Base-by-base conservation (phyloP, 345 rosid species). In the Cardamine resedifolia region DNA sequence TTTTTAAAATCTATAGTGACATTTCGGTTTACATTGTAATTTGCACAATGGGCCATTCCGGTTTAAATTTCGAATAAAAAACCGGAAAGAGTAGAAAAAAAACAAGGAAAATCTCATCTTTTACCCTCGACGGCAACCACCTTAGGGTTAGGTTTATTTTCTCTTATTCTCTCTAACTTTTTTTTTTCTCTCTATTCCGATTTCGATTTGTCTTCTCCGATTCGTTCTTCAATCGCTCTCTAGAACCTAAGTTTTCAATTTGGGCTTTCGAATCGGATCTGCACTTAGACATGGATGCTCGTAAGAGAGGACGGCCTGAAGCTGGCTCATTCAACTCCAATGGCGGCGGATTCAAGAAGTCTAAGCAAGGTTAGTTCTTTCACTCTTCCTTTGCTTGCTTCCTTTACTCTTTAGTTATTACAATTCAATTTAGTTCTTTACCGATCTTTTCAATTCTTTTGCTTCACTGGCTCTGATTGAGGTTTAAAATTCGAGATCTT, bases 281-380 rank as follows among this genome's bases (percentile, higher is more conserved):
- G 58, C 44, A 33, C 9, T 77, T 50, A 31, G 50, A 20, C 51
- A 88, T 86, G 97, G 96, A 86, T 70, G 58, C 65, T 33, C 87
- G 94, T 56, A 92, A 92, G 81, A 84, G 98, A 81, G 88, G 85
- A 66, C 85, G 91, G 67, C 33, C 78, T 44, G 90, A 85, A 38
- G 80, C 80, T 76, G 82, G 86, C 44, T 62, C 76, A 28, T 79
- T 78, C 73, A 77, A 77, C 68, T 79, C 79, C 52, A 92, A 90
- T 84, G 96, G 98, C 39, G 75, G 79, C 49, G 89, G 89, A 59
- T 26, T 74, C 61, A 92, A 91, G 87, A 89, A 80, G 83, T 52
- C 81, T 52, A 90, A 79, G 80, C 88, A 82, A 80, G 98, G 81
- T 78, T 78, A 52, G 78, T 50, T 61, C 70, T 77, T 45, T 50